phyloP scores from a whole-genome alignment of 2,329 filamentous ascomycete species.

The Cordyceps farinosa region DNA sequence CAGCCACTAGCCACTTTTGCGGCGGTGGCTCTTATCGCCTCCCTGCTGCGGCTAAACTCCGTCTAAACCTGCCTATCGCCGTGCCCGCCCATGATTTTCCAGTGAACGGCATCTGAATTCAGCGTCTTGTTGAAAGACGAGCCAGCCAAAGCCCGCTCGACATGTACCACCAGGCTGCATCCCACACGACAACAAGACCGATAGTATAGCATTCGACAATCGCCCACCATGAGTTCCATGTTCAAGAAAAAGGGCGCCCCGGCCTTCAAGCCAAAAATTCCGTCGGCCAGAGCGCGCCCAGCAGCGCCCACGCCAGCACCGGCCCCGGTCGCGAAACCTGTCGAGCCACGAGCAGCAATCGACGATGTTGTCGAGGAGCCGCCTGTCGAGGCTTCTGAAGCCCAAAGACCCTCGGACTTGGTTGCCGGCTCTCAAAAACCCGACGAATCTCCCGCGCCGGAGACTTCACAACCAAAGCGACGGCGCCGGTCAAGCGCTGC shows the following conservation, averaged over 20 bases:
- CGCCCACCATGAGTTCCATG: slow-evolving; percentile 58
- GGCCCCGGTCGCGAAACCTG: slow-evolving; percentile 21
- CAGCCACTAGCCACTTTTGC: slow-evolving; percentile 30
- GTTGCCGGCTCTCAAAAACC: not conserved
- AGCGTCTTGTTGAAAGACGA: not conserved
- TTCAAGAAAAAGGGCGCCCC: slow-evolving; percentile 62
- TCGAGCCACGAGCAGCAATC: slow-evolving; percentile 19
- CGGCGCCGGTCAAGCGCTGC: slow-evolving; percentile 16
- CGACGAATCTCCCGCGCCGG: not conserved
- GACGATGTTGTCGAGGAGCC: slow-evolving; percentile 20
- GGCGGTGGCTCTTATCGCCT: slow-evolving; percentile 30
- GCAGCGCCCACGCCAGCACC: slow-evolving; percentile 36
- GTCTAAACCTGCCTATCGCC: slow-evolving; percentile 21
- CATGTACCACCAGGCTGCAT: not conserved
- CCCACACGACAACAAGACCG: not conserved
- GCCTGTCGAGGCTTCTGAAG: slow-evolving; percentile 3
- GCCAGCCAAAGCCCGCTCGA: slow-evolving; percentile 3
- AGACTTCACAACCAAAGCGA: not conserved
- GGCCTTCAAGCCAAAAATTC: slow-evolving; percentile 69
- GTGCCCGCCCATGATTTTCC: slow-evolving; percentile 30
- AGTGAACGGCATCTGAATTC: slow-evolving; percentile 21
- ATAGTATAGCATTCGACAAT: not conserved
- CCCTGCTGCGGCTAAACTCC: slow-evolving; percentile 32
- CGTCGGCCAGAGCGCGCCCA: slow-evolving; percentile 49
- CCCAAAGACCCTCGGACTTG: not conserved